phyloP scores from a whole-genome alignment of 768 basidiomycete species.

The Hericium coralloides region DNA sequence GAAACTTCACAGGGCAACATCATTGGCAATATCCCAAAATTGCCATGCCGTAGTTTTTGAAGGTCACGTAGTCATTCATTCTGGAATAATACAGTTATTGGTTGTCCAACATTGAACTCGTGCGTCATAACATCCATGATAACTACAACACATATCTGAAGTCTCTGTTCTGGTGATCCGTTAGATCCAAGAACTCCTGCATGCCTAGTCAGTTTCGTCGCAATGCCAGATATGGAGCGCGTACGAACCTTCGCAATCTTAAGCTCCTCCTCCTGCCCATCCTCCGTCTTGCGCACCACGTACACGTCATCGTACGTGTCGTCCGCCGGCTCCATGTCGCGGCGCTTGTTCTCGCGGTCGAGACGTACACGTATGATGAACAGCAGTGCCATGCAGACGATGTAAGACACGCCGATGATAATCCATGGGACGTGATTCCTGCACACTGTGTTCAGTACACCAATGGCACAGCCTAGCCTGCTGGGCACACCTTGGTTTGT shows the following conservation, averaged over 20 bases:
- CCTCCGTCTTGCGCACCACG: conserved; percentile 38
- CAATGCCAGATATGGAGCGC: not conserved
- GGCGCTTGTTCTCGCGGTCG: conserved; percentile 49
- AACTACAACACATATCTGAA: conserved; percentile 60
- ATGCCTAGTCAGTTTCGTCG: not conserved
- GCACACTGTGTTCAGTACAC: too few relatives aligned
- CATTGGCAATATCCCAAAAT: too few relatives aligned
- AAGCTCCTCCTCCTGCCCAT: conserved; percentile 44
- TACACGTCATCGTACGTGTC: conserved; percentile 54
- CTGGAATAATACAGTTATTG: too few relatives aligned
- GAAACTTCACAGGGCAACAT: too few relatives aligned
- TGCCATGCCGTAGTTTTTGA: too few relatives aligned
- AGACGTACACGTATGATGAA: conserved; percentile 46
- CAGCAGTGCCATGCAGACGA: conserved; percentile 38
- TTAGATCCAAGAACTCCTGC: conserved; percentile 66
- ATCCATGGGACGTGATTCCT: conserved; percentile 70
- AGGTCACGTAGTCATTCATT: too few relatives aligned
- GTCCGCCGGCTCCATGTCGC: conserved; percentile 47
- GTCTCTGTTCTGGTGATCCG: conserved; percentile 62
- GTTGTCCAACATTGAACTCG: too few relatives aligned
- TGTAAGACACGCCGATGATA: conserved; percentile 60
- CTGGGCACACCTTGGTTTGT: conserved; percentile 34
- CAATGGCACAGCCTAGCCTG: too few relatives aligned
- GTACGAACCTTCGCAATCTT: conserved; percentile 58
- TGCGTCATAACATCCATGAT: too few relatives aligned